Evolutionary conservation across 2,329 filamentous ascomycete genomes (phyloP).

Genomic region (Alternaria incomplexa): DNA sequence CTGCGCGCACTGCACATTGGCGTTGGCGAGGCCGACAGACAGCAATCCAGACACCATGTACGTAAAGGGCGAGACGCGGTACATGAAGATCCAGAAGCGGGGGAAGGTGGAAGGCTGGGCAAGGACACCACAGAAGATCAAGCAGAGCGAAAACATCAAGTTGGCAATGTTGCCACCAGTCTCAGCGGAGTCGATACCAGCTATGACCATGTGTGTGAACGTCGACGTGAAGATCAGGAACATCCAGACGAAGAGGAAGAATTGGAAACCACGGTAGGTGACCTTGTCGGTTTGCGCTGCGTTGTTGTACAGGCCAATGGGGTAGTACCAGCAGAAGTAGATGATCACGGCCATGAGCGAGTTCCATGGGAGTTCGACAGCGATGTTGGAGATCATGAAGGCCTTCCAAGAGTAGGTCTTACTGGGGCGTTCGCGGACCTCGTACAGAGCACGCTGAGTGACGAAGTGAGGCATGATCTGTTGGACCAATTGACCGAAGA

Average conservation of each 20-base stretch:
- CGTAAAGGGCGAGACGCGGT: constrained; percentile 80
- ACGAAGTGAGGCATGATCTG: constrained; percentile 89
- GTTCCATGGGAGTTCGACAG: constrained; percentile 88
- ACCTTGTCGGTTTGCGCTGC: constrained; percentile 67
- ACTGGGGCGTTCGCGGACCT: constrained; percentile 82
- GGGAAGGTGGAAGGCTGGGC: constrained; percentile 68
- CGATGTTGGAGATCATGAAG: constrained; percentile 82
- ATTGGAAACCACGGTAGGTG: constrained; percentile 73
- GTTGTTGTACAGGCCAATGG: constrained; percentile 77
- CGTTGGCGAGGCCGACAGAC: constrained; percentile 71
- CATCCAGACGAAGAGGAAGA: constrained; percentile 76
- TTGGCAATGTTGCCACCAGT: constrained; percentile 78
- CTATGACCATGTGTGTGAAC: constrained; percentile 79
- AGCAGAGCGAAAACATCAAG: constrained; percentile 72
- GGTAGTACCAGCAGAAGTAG: constrained; percentile 86
- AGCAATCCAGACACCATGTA: constrained; percentile 79
- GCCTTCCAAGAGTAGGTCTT: constrained; percentile 87
- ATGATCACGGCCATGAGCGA: constrained; percentile 76
- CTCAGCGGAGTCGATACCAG: constrained; percentile 76
- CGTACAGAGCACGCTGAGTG: constrained; percentile 79
- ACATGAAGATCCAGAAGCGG: constrained; percentile 85
- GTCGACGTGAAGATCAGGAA: constrained; percentile 84
- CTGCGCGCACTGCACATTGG: constrained; percentile 66
- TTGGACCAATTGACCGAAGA: constrained; percentile 80
- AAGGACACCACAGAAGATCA: constrained; percentile 79